phyloP scores from a whole-genome alignment of 2,329 filamentous ascomycete species.

The Pestalotiopsis sp. region DNA sequence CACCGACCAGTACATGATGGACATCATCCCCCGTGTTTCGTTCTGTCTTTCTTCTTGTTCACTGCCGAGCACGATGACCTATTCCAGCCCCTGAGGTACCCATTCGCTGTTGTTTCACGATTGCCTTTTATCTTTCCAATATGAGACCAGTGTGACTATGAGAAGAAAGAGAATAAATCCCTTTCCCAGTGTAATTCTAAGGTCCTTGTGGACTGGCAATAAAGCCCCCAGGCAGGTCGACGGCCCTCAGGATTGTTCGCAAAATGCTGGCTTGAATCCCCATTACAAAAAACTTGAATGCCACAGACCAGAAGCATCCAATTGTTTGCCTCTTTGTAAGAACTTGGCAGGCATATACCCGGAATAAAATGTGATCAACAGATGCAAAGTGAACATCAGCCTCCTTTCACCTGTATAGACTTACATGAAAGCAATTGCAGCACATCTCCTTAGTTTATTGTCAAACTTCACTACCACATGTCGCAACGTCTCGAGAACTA shows the following conservation, averaged over 20 bases:
- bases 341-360: not conserved
- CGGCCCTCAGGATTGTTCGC: not conserved
- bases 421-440: not conserved
- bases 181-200: too few relatives aligned
- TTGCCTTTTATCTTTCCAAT: too few relatives aligned
- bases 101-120: too few relatives aligned
- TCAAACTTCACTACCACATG: not conserved
- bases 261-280: not conserved
- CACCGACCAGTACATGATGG: too few relatives aligned
- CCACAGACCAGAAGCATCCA: not conserved
- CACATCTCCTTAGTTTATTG: not conserved
- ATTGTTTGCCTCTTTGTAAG: not conserved
- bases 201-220: not conserved
- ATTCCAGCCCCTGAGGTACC: too few relatives aligned
- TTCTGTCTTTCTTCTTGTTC: too few relatives aligned
- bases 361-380: not conserved
- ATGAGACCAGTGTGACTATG: too few relatives aligned
- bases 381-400: not conserved
- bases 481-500: not conserved
- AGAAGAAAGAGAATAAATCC: too few relatives aligned
- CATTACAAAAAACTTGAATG: not conserved
- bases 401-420: not conserved
- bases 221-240: not conserved
- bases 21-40: too few relatives aligned
- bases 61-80: too few relatives aligned